A percentile compares a stretch with the other conserved stretches of the same genome.
phyloP scores from a whole-genome alignment of 441 rosid species.

The Cnidoscolus chayamansa region DNA sequence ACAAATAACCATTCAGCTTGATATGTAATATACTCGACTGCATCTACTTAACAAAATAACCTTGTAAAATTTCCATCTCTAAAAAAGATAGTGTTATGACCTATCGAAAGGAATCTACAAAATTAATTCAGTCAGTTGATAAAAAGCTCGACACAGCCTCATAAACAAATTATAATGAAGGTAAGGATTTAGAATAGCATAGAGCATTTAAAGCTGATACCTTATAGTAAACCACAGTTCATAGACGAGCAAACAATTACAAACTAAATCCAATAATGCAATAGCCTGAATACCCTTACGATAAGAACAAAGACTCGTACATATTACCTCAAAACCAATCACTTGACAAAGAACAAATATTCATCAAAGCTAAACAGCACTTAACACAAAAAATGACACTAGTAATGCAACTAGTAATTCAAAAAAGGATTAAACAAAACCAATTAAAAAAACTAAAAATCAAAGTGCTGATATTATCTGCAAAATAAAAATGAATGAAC shows the following conservation, averaged over 20 bases:
- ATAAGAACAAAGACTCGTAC: neutral
- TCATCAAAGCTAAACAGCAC: too few relatives aligned
- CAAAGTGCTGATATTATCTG: too few relatives aligned
- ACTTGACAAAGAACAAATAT: neutral
- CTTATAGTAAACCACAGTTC: neutral
- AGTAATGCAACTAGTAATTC: too few relatives aligned
- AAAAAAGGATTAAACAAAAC: neutral
- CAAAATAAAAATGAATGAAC: neutral
- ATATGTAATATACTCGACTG: neutral
- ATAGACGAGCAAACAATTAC: neutral
- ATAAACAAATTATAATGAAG: neutral
- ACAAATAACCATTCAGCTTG: conserved; percentile 2
- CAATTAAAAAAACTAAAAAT: neutral
- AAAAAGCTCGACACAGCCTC: neutral
- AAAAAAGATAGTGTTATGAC: neutral
- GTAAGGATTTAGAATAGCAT: too few relatives aligned
- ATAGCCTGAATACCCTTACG: neutral
- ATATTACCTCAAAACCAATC: neutral
- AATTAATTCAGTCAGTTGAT: neutral
- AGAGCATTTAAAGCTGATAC: neutral
- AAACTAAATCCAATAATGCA: neutral
- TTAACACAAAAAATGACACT: too few relatives aligned
- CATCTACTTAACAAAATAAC: neutral
- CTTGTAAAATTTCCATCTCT: neutral
- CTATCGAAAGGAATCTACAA: too few relatives aligned